Evolutionary conservation across 164 flowering plant species (phyloP), one percentile per base, ranked within the genome.

Genomic region (Taxillus chinensis): DNA sequence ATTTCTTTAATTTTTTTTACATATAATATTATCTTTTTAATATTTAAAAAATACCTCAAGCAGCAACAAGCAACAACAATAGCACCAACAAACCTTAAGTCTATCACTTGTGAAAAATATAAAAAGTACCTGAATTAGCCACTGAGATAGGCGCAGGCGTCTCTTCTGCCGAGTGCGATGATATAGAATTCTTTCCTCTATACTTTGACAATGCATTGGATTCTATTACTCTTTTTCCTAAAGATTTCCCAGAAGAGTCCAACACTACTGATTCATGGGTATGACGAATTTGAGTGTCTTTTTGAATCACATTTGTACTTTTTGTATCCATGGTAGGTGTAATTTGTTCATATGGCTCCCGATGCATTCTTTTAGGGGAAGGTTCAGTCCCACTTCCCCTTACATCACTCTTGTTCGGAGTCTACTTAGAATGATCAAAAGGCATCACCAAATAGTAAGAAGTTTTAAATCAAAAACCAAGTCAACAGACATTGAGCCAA

Each of bases 281-380:
- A 49, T 40, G 60, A 40, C 68, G 60, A 52, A 45, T 64, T 38
- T 66, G 64, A 61, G 15, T 57, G 39, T 61, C 58, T 45, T 74
- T 62, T 16, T 14, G 16, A 38, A 68, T 55, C 10, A 16, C 39
- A 39, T 12, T 13, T 3, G 55, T 8, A 0, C 52, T 60, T 42
- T 61, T 16, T 27, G 41, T 69, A 42, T 56, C 68, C 40, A 10
- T 38, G 37, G 54, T 55, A 1, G 77, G 68, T 3, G 75, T 65
- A 57, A 41, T 64, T 14, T 68, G 59, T 42, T 71, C 67, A 27
- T 71, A 68, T 39, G 50, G 59, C 45, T 39, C 70, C 57, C 40
- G n/a, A 45, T 61, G 53, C 50, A 43, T 16, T 56, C 59, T 71
- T 57, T 75, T 74, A 41, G 45, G 46, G 16, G 75, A 70, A 60